phyloP scores from a whole-genome alignment of 768 basidiomycete genomes.

The Lactarius deliciosus region DNA sequence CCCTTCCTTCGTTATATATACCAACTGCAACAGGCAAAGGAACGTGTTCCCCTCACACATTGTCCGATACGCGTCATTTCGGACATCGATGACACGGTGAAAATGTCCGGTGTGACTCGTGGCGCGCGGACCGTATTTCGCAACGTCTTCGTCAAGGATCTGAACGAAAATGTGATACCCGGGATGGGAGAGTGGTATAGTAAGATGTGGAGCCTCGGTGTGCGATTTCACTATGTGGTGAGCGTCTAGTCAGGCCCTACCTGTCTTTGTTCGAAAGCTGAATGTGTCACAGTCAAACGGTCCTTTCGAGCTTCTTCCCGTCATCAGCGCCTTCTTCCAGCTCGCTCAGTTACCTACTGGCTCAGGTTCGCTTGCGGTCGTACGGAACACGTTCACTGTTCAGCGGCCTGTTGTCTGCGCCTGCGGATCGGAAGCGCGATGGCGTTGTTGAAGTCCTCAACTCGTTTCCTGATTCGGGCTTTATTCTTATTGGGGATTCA shows the following conservation, averaged over 20 bases:
- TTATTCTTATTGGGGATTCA: slow-evolving; percentile 87
- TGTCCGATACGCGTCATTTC: slow-evolving; percentile 78
- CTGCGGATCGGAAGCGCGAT: slow-evolving; percentile 78
- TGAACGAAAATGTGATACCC: slow-evolving; percentile 74
- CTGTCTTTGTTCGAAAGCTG: background rate
- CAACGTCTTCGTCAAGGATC: slow-evolving; percentile 88
- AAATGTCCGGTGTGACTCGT: slow-evolving; percentile 69
- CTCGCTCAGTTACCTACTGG: slow-evolving; percentile 40
- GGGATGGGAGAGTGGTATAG: slow-evolving; percentile 83
- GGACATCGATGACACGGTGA: slow-evolving; percentile 94
- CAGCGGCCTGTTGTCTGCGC: slow-evolving; percentile 77
- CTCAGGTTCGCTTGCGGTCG: slow-evolving; percentile 77
- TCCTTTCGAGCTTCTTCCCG: slow-evolving; percentile 79
- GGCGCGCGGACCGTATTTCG: slow-evolving; percentile 84
- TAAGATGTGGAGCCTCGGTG: slow-evolving; percentile 65
- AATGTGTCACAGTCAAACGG: slow-evolving; percentile 66
- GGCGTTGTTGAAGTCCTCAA: slow-evolving; percentile 78
- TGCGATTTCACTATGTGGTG: slow-evolving; percentile 87
- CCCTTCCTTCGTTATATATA: background rate
- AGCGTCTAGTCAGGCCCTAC: slow-evolving; percentile 36
- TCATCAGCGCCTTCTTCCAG: slow-evolving; percentile 34
- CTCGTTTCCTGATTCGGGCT: slow-evolving; percentile 68
- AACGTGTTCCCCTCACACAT: slow-evolving; percentile 49
- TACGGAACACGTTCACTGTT: slow-evolving; percentile 84
- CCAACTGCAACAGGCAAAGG: slow-evolving; percentile 30